phyloP scores from a whole-genome alignment of 148 eudicot species.

The Rhododendron kiyosumense region DNA sequence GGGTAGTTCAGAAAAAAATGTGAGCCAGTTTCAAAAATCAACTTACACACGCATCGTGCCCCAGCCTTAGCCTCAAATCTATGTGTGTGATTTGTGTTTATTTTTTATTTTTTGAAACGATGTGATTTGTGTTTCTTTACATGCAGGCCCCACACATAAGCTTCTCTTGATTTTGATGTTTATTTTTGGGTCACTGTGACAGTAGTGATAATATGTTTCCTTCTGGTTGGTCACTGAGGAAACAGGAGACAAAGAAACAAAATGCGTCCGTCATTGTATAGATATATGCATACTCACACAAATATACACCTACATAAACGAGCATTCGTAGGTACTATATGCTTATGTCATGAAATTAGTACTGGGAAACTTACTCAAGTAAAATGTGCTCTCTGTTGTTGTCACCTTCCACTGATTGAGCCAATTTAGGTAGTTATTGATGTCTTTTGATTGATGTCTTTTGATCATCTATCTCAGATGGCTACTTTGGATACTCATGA shows the following conservation, averaged over 20 bases:
- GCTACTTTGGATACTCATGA: neutral
- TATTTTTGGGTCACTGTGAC: neutral
- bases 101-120: no score
- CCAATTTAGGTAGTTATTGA: slow-evolving; percentile 3
- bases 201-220: neutral
- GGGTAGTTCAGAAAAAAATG: neutral
- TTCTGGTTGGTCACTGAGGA: neutral
- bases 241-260: neutral
- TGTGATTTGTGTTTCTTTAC: no score
- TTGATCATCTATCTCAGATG: neutral
- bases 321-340: neutral
- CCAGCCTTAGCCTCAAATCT: no score
- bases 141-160: no score
- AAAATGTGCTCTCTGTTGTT: neutral
- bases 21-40: neutral
- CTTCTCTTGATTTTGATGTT: neutral
- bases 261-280: neutral
- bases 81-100: no score
- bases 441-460: neutral
- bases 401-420: neutral
- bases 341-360: neutral
- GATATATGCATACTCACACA: neutral
- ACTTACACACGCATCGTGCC: no score
- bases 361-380: neutral
- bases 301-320: neutral